phyloP scores from a whole-genome alignment of 129 eudicot genomes.

The Deinandra increscens region DNA sequence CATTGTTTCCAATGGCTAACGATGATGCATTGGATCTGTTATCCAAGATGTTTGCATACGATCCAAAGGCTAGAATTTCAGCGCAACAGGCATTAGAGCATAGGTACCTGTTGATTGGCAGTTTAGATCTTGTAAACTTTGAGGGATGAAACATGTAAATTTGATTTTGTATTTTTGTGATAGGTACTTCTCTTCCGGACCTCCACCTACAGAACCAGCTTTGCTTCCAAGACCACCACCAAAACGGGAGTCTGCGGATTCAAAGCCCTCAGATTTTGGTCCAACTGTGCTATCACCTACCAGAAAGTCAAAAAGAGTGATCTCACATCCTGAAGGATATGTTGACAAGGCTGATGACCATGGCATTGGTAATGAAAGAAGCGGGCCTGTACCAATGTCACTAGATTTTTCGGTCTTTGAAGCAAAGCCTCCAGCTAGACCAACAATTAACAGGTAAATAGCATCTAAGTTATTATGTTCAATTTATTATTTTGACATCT shows the following conservation, averaged over 20 bases:
- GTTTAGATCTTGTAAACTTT: background rate
- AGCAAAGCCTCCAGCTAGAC: conserved; percentile 73
- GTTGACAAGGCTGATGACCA: conserved; percentile 65
- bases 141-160: background rate
- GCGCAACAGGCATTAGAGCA: conserved; percentile 95
- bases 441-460: conserved; percentile 90
- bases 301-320: conserved; percentile 81
- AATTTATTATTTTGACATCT: background rate
- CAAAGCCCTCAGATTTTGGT: conserved; percentile 55
- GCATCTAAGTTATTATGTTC: background rate
- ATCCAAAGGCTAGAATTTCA: conserved; percentile 90
- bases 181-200: conserved; percentile 87
- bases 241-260: conserved; percentile 52
- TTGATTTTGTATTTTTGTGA: background rate
- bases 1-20: conserved; percentile 91
- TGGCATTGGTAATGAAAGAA: conserved; percentile 65
- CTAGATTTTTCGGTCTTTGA: conserved; percentile 82
- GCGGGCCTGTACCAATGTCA: conserved; percentile 80
- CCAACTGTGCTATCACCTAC: conserved; percentile 89
- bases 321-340: conserved; percentile 72
- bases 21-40: conserved; percentile 90
- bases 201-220: conserved; percentile 88
- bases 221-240: conserved; percentile 86
- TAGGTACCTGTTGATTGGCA: conserved; percentile 43
- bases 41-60: conserved; percentile 88